Evolutionary conservation across 1,139 yeast species (phyloP).

Genomic region (Hemisphaericaspora xylofermentans): DNA sequence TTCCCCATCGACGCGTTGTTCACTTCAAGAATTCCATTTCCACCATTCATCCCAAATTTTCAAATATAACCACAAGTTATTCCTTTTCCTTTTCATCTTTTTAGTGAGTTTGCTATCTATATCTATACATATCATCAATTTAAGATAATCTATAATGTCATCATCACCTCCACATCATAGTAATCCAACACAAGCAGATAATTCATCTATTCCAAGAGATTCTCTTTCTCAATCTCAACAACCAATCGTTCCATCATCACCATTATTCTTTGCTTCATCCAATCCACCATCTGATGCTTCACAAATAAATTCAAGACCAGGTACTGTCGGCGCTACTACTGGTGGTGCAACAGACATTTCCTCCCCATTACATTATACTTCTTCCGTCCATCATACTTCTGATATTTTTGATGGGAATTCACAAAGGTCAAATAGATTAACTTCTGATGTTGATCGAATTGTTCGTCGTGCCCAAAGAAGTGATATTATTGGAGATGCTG

Average conservation of each 20-base stretch:
- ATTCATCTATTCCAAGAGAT: conserved; percentile 16
- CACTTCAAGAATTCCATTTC: neutral
- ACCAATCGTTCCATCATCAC: conserved; percentile 62
- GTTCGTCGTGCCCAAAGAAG: conserved; percentile 43
- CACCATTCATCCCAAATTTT: neutral
- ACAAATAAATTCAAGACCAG: conserved; percentile 14
- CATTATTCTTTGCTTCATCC: conserved; percentile 60
- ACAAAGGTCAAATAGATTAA: conserved; percentile 32
- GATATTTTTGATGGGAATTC: conserved; percentile 26
- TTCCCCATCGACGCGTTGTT: conserved; percentile 11
- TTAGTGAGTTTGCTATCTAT: neutral
- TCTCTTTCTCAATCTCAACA: conserved; percentile 39
- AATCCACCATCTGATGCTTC: conserved; percentile 39
- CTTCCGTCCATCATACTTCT: conserved; percentile 39
- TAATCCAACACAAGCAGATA: conserved; percentile 18
- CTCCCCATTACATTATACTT: conserved; percentile 48
- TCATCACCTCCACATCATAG: conserved; percentile 32
- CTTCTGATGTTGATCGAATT: conserved; percentile 42
- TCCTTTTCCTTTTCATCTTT: conserved; percentile 1
- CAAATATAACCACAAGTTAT: neutral
- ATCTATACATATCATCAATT: neutral
- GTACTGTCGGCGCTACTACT: neutral
- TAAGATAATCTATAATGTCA: conserved; percentile 20
- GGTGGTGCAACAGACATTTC: conserved; percentile 27
- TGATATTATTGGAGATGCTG: conserved; percentile 40